Evolutionary conservation across 345 rosid genomes (phyloP).

Genomic region (Syzygium aqueum): DNA sequence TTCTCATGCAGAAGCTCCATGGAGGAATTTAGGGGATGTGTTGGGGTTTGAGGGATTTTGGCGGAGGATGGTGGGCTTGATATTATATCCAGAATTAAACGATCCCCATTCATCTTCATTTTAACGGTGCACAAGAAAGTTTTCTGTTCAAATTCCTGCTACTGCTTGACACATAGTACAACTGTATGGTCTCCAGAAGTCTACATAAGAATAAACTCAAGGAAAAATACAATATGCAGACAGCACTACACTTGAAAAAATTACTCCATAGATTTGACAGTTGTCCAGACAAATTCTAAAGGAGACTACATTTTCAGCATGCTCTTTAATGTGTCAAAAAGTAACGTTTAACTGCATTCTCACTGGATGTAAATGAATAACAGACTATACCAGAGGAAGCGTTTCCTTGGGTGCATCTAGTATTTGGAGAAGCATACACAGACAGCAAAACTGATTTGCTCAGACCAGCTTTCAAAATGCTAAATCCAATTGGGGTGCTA

Average conservation of each 20-base stretch:
- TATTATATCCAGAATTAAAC: background rate
- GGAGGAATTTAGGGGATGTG: background rate
- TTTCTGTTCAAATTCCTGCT: background rate
- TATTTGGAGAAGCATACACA: constrained; percentile 57
- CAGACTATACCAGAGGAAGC: constrained; percentile 68
- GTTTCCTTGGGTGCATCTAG: constrained; percentile 34
- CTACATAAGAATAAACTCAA: background rate
- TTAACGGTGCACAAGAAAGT: background rate
- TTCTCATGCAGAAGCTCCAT: background rate
- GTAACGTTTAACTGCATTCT: background rate
- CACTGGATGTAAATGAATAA: background rate
- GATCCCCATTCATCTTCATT: background rate
- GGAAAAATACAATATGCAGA: background rate
- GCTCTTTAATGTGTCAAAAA: background rate
- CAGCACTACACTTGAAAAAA: background rate
- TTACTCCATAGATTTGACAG: background rate
- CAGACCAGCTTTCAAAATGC: constrained; percentile 96
- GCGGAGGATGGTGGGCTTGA: background rate
- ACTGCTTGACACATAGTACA: background rate
- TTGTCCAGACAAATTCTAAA: background rate
- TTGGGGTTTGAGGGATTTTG: background rate
- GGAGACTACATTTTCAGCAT: background rate
- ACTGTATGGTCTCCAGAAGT: background rate
- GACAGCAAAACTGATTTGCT: constrained; percentile 95
- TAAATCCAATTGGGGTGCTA: constrained; percentile 82